A percentile compares a stretch with the other conserved stretches of the same genome.
phyloP scores from a whole-genome alignment of 148 eudicot genomes.

The Chenopodium quinoa region DNA sequence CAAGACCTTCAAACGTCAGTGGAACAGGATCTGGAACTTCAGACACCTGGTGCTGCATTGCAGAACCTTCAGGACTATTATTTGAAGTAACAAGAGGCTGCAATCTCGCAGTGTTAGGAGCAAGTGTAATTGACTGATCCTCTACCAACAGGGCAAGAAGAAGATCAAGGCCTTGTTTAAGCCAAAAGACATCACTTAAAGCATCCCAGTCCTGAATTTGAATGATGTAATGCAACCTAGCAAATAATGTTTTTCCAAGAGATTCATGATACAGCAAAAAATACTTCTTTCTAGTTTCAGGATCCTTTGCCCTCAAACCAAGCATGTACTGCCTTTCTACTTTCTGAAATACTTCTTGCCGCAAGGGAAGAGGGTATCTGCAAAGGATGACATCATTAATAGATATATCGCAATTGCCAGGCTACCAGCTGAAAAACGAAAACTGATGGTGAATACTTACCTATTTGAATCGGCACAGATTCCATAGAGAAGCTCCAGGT shows the following conservation, averaged over 20 bases:
- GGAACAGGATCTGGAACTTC: slow-evolving; percentile 76
- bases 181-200: slow-evolving; percentile 96
- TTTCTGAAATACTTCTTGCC: slow-evolving; percentile 89
- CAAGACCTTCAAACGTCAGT: slow-evolving; percentile 73
- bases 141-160: slow-evolving; percentile 94
- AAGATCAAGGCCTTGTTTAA: slow-evolving; percentile 99
- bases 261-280: slow-evolving; percentile 87
- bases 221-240: slow-evolving; percentile 84
- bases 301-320: slow-evolving; percentile 96
- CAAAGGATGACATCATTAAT: slow-evolving; percentile 24
- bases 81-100: slow-evolving; percentile 61
- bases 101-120: slow-evolving; percentile 94
- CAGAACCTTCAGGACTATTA: slow-evolving; percentile 55
- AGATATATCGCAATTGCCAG: neutral
- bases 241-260: slow-evolving; percentile 75
- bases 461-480: slow-evolving; percentile 91
- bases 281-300: slow-evolving; percentile 75
- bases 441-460: slow-evolving; percentile 34
- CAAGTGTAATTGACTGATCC: slow-evolving; percentile 85
- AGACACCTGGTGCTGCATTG: slow-evolving; percentile 59
- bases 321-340: slow-evolving; percentile 95
- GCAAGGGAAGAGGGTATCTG: slow-evolving; percentile 71
- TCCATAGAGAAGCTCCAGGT: slow-evolving; percentile 83
- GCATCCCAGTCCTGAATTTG: slow-evolving; percentile 99
- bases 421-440: neutral